Base-by-base conservation (phyloP, 257 asterid genomes). In the Solanum okadae region DNA sequence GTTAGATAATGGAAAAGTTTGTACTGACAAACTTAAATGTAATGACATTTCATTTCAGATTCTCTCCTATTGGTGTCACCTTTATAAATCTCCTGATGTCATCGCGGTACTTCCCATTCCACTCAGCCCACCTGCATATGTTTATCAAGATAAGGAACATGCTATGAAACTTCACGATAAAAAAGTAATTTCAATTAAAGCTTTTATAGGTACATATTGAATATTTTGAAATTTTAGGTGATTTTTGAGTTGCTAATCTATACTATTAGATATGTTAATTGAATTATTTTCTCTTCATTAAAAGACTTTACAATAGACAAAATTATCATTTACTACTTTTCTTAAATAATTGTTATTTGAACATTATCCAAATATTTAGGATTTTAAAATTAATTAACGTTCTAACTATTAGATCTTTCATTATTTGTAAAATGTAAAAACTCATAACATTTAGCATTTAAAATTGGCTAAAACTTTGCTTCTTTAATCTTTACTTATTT, bases 81-180 rank as follows among this genome's bases (percentile, higher is more conserved):
- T 97, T 97, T 87, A 97, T 96, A 91, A 93, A 97, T 88, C 94
- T 96, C 87, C 99, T 92, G 71, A 97, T 83, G 86, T 94, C 98
- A 87, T 97, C 99, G 56, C 99, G 99, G 92, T 96, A 97, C 87
- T 89, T 94, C 87, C 99, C 99, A 44, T 97, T 97, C 99, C 99
- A 97, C 90, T 97, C 99, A 65, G 98, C 99, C 99, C 99, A 97
- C 93, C 99, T 97, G 94, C 86, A 92, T 29, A 29, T 29, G 68
- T 81, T 81, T 81, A 49, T 81, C 42, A 46, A 81, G 68, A 46
- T 29, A 81, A 46, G 86, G 56, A n/a, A 27, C 29, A 29, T 81
- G 68, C 70, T 46, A 29, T 25, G 29, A 81, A 81, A 46, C 29
- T 81, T 81, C 86, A 18, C 29, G 10, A 27, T 18, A 49, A 77